Evolutionary conservation across 306 rosid species (phyloP).

Genomic region (Malus sylvestris): DNA sequence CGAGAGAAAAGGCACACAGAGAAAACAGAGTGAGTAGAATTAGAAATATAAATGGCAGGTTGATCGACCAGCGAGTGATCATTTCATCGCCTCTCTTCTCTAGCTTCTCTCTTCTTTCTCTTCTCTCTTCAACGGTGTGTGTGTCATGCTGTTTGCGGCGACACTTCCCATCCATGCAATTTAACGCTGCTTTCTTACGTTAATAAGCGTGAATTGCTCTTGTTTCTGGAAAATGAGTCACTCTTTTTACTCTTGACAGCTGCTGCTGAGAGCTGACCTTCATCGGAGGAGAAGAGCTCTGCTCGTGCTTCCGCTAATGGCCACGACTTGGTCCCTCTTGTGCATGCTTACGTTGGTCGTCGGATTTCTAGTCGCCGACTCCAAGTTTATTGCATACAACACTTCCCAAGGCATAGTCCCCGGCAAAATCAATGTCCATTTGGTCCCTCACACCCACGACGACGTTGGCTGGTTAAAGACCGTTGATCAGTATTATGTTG

Average conservation of each 20-base stretch:
- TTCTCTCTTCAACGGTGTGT: no score
- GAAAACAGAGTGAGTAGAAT: no score
- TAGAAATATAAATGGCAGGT: no score
- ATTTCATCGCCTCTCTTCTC: no score
- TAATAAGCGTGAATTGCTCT: no score
- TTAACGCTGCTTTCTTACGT: no score
- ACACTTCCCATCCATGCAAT: no score
- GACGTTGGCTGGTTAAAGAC: constrained; percentile 64
- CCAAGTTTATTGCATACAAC: constrained; percentile 34
- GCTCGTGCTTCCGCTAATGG: not conserved
- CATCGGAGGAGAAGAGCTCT: not conserved
- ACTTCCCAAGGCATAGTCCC: constrained; percentile 34
- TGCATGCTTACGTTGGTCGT: not conserved
- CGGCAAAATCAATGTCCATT: constrained; percentile 43
- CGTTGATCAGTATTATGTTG: constrained; percentile 55
- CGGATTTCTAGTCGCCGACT: not conserved
- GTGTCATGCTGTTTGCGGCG: no score
- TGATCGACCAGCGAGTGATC: no score
- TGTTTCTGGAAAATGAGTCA: not conserved
- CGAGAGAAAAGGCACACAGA: no score
- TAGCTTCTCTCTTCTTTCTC: no score
- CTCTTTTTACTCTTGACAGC: not conserved
- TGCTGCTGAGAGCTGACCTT: not conserved
- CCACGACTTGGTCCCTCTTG: constrained; percentile 1
- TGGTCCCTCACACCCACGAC: constrained; percentile 54